Evolutionary conservation across 208 protist genomes (phyloP).

Genomic region (Trypanosoma theileri): DNA sequence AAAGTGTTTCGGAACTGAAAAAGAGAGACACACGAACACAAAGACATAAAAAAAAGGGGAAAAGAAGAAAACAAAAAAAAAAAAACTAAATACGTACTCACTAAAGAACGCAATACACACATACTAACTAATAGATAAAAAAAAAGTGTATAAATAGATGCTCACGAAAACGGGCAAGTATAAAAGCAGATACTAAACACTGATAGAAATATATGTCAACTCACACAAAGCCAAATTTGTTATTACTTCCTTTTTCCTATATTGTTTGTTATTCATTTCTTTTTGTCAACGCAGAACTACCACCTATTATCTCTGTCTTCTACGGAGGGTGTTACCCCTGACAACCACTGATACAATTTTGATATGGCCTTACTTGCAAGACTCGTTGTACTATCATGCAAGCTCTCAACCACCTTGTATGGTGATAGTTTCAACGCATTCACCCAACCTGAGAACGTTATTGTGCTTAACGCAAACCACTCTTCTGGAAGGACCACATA

Average conservation of each 20-base stretch:
- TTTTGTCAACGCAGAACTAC: neutral
- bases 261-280: too few relatives aligned
- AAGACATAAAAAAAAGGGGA: slow-evolving; percentile 13
- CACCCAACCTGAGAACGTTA: slow-evolving; percentile 11
- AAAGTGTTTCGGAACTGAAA: neutral
- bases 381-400: slow-evolving; percentile 5
- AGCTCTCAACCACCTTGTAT: slow-evolving; percentile 10
- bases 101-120: too few relatives aligned
- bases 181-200: too few relatives aligned
- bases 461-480: slow-evolving; percentile 7
- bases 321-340: neutral
- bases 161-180: too few relatives aligned
- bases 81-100: too few relatives aligned
- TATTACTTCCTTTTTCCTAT: too few relatives aligned
- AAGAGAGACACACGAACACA: slow-evolving; percentile 1
- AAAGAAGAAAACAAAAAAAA: slow-evolving; percentile 16
- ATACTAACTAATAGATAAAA: too few relatives aligned
- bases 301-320: neutral
- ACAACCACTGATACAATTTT: neutral
- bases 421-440: slow-evolving; percentile 5
- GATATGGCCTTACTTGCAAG: neutral
- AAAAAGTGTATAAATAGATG: too few relatives aligned
- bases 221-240: too few relatives aligned
- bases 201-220: too few relatives aligned
- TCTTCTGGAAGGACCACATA: slow-evolving; percentile 30